Evolutionary conservation across 2,329 filamentous ascomycete species (phyloP), one percentile per base, ranked within the genome.

Genomic region (Xylariaceae sp.): DNA sequence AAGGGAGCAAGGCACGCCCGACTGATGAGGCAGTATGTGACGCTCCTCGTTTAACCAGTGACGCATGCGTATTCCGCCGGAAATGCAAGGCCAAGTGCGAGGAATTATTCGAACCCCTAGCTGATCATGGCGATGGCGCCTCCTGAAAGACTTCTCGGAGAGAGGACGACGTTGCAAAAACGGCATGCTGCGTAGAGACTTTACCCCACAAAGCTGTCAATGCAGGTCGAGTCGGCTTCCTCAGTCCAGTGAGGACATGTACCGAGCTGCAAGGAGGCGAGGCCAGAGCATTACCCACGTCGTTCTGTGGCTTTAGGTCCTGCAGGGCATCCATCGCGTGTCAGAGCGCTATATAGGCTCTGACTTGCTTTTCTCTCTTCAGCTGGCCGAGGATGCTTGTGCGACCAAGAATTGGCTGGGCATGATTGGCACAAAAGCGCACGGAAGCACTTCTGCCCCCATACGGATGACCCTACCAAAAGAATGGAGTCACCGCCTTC

Each of bases 151-250:
- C 22, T 27, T 27, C 22, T 27, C 22, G 22, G 22, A 4, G 7
- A 27, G 22, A 27, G 7, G 22, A 27, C 22, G 7, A 27, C 22
- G 22, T 27, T 27, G 22, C 22, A 7, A 27, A 27, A 27, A 27
- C 22, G 22, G 22, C 7, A 5, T 27, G 22, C 22, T 27, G 22
- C 22, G 22, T 7, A 27, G 22, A 27, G 4, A 27, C 22, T 27
- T 15, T 61, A 62, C 59, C 58, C 59, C 59, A 62, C 60, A 60
- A 55, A 59, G 48, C 48, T 58, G 48, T 53, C 59, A 56, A 58
- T 59, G 58, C 58, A 54, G 48, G 56, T 55, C 56, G 51, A 53
- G 46, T 56, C 44, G 52, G 51, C 55, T 57, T 58, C 56, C 53
- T 54, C 53, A 47, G 52, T 44, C 47, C 49, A 52, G 53, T 47